phyloP scores from a whole-genome alignment of 2,329 filamentous ascomycete species.

The Malbranchea cinnamomea region DNA sequence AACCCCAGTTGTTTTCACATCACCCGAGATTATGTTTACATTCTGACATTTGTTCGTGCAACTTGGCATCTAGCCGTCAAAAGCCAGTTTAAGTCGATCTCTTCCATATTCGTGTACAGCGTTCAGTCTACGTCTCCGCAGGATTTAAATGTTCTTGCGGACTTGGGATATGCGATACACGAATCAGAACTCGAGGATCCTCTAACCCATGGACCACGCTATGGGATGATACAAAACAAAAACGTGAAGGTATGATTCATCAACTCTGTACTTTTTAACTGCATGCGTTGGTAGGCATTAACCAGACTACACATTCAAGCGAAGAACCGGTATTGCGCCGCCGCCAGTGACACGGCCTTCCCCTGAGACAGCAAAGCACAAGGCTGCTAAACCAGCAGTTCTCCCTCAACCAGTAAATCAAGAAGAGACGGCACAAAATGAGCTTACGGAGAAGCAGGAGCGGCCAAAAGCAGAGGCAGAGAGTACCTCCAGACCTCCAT shows the following conservation, averaged over 20 bases:
- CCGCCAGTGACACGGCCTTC: no score
- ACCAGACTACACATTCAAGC: conserved; percentile 2
- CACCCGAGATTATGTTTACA: neutral
- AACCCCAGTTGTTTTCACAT: neutral
- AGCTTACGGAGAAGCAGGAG: conserved; percentile 1
- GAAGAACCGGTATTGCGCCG: conserved; percentile 4
- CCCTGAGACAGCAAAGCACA: conserved; percentile 1
- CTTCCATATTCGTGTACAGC: conserved; percentile 77
- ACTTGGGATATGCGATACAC: conserved; percentile 50
- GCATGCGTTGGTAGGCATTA: no score
- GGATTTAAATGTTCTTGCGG: conserved; percentile 56
- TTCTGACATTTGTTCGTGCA: neutral
- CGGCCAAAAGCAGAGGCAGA: conserved; percentile 3
- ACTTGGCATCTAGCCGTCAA: conserved; percentile 41
- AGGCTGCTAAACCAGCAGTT: neutral
- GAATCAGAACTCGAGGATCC: conserved; percentile 46
- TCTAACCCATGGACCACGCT: conserved; percentile 43
- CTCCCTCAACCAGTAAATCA: no score
- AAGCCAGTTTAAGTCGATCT: conserved; percentile 54
- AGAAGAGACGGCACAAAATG: conserved; percentile 4
- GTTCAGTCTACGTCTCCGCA: conserved; percentile 55
- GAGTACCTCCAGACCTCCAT: conserved; percentile 1
- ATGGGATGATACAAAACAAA: conserved; percentile 62
- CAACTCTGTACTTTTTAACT: no score
- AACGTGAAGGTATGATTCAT: conserved; percentile 44